Conservation (phyloP, 257 asterid species). For the Cynanchum wilfordii region DNA sequence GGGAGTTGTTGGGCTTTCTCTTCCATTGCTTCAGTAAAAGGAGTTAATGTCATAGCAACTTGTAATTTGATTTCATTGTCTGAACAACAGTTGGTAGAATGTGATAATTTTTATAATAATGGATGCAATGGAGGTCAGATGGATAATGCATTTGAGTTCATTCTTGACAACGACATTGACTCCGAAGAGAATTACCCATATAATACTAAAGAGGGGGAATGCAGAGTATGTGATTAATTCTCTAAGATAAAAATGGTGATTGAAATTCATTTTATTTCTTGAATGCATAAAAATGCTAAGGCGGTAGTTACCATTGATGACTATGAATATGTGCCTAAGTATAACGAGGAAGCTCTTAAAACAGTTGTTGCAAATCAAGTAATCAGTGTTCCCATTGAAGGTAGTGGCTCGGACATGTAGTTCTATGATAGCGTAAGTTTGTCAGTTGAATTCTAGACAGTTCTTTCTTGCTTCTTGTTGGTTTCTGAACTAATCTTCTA, state of each 20-base stretch:
- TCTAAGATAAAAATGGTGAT: neutral
- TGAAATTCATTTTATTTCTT: neutral
- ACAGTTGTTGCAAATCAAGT: constrained; percentile 56
- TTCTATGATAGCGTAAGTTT: constrained; percentile 45
- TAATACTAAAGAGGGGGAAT: constrained; percentile 25
- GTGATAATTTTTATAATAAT: constrained; percentile 24
- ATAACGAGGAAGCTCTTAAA: constrained; percentile 45
- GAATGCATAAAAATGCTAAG: constrained; percentile 57
- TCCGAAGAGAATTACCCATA: constrained; percentile 41
- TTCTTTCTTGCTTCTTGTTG: neutral
- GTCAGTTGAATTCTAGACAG: neutral
- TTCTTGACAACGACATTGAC: constrained; percentile 35
- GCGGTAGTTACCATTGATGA: constrained; percentile 54
- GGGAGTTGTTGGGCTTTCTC: constrained; percentile 59
- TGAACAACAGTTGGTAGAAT: constrained; percentile 45
- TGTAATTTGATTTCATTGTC: constrained; percentile 31
- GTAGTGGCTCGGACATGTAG: constrained; percentile 60
- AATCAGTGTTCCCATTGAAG: constrained; percentile 64
- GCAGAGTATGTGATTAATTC: constrained; percentile 29
- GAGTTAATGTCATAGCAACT: constrained; percentile 25
- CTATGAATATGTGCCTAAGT: constrained; percentile 45
- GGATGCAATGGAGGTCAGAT: constrained; percentile 47
- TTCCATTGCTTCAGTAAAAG: constrained; percentile 33
- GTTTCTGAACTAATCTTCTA: neutral
- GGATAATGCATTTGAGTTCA: constrained; percentile 39